These are phyloP conservation scores for Leishmania turanica DNA, from an alignment of 208 protist species.

Conservation along the genomic window DNA sequence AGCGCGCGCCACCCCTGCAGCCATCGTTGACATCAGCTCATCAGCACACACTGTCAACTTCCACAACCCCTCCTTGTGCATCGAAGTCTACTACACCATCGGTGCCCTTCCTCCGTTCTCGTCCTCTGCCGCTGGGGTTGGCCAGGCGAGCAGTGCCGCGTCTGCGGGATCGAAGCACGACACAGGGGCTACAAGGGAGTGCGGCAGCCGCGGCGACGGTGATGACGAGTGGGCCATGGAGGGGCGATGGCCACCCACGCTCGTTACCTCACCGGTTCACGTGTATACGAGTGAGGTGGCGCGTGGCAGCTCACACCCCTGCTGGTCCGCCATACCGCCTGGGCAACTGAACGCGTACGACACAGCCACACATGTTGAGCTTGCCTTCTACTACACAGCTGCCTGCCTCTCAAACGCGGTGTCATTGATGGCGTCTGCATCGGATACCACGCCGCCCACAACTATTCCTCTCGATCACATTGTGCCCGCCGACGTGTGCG, in stretches of 20 bases:
- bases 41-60: slow-evolving; percentile 5
- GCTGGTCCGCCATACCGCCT: slow-evolving; percentile 23
- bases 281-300: slow-evolving; percentile 30
- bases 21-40: not conserved
- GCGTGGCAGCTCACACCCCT: slow-evolving; percentile 23
- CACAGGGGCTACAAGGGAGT: not conserved
- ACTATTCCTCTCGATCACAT: not conserved
- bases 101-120: not conserved
- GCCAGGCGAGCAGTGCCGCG: not conserved
- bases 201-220: not conserved
- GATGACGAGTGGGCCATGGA: not conserved
- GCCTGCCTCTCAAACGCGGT: slow-evolving; percentile 9
- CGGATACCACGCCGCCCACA: not conserved
- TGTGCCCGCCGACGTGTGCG: slow-evolving; percentile 29
- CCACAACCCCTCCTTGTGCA: slow-evolving; percentile 15
- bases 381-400: slow-evolving; percentile 28
- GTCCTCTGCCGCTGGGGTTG: not conserved
- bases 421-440: not conserved
- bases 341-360: not conserved
- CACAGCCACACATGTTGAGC: slow-evolving; percentile 5
- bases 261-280: not conserved
- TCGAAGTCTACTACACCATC: slow-evolving; percentile 19
- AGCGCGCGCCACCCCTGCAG: not conserved
- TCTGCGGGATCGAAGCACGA: not conserved
- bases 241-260: not conserved